Evolutionary conservation across 257 asterid genomes (phyloP).

Genomic region (Nicotiana knightiana): DNA sequence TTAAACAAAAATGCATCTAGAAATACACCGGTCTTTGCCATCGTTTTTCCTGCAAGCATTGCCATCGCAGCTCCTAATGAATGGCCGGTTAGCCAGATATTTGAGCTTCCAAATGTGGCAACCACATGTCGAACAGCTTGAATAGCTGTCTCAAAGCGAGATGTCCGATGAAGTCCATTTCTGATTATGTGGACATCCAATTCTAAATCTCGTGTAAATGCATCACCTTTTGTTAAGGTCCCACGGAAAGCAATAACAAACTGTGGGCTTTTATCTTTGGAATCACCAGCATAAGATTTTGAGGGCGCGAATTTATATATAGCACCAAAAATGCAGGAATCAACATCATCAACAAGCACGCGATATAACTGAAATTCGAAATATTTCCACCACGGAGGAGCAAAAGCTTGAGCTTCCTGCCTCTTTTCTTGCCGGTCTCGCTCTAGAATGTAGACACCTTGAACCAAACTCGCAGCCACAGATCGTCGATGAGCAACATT

Average conservation of each 20-base stretch:
- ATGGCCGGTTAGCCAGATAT: constrained; percentile 80
- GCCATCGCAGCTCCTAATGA: constrained; percentile 92
- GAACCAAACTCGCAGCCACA: constrained; percentile 86
- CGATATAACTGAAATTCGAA: constrained; percentile 54
- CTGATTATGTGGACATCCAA: constrained; percentile 55
- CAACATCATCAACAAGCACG: constrained; percentile 61
- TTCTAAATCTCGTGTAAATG: constrained; percentile 60
- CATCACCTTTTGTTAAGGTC: constrained; percentile 73
- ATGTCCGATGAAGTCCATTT: constrained; percentile 69
- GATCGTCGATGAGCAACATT: constrained; percentile 56
- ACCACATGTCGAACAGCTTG: constrained; percentile 66
- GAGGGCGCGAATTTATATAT: constrained; percentile 42
- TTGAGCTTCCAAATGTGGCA: constrained; percentile 54
- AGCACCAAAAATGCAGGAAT: constrained; percentile 77
- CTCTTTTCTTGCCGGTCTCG: constrained; percentile 80
- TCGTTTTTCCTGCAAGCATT: constrained; percentile 69
- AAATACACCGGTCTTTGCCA: constrained; percentile 53
- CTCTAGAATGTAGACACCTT: constrained; percentile 69
- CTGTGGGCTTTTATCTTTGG: constrained; percentile 32
- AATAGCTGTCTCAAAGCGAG: constrained; percentile 67
- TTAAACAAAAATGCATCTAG: constrained; percentile 73
- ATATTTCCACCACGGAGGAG: constrained; percentile 82
- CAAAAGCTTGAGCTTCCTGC: constrained; percentile 57
- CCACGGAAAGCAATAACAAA: constrained; percentile 76
- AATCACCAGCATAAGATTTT: constrained; percentile 12